Evolutionary conservation across 2,329 filamentous ascomycete species (phyloP).

Genomic region (Beauveria sp.): DNA sequence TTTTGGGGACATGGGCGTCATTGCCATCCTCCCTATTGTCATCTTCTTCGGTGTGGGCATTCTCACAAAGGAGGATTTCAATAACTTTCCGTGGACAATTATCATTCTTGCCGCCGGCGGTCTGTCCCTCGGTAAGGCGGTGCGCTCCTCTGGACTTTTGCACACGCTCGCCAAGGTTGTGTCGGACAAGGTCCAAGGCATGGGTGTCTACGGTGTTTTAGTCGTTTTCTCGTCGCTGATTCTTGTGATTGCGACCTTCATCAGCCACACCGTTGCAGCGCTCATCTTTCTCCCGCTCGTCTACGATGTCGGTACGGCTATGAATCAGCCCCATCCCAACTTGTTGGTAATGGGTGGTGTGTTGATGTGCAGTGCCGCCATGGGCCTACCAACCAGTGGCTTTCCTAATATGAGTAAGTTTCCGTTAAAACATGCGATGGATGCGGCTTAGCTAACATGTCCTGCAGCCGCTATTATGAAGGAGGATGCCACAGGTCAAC

Average conservation of each 20-base stretch:
- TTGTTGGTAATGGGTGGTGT: constrained; percentile 91
- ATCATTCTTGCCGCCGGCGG: constrained; percentile 96
- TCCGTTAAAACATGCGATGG: constrained; percentile 6
- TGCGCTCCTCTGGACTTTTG: constrained; percentile 85
- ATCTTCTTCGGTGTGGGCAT: constrained; percentile 96
- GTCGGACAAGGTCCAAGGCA: constrained; percentile 62
- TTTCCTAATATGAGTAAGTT: constrained; percentile 99
- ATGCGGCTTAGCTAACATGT: constrained; percentile 15
- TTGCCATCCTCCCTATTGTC: constrained; percentile 91
- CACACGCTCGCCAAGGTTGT: constrained; percentile 80
- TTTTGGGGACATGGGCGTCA: constrained; percentile 97
- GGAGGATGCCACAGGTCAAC: constrained; percentile 86
- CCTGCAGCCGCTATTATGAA: constrained; percentile 91
- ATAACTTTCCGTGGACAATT: constrained; percentile 99
- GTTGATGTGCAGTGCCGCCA: constrained; percentile 92
- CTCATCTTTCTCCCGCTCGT: constrained; percentile 91
- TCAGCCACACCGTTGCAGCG: constrained; percentile 93
- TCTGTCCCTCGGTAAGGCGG: constrained; percentile 84
- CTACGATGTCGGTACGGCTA: constrained; percentile 71
- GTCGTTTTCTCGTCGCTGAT: constrained; percentile 81
- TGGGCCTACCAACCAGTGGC: constrained; percentile 90
- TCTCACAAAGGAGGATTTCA: constrained; percentile 97
- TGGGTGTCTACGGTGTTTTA: constrained; percentile 79
- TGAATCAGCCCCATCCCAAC: constrained; percentile 89
- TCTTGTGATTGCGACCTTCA: constrained; percentile 91